Evolutionary conservation across 2,329 filamentous ascomycete genomes (phyloP).

Genomic region (Arthrobotrys sinensis): DNA sequence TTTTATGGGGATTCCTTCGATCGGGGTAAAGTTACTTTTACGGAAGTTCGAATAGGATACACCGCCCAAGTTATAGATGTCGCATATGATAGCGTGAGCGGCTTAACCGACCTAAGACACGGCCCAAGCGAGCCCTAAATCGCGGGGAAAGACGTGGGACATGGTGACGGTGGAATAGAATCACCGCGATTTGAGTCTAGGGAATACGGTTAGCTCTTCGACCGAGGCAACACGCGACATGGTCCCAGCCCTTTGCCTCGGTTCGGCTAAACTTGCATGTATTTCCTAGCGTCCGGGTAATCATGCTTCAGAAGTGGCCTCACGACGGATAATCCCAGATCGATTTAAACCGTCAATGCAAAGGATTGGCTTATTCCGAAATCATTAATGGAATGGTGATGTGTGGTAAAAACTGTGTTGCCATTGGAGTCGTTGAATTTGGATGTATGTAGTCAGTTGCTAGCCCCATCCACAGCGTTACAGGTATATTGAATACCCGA

Average conservation of each 20-base stretch:
- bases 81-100: not conserved
- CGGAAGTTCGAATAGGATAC: conserved; percentile 7
- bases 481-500: too few species aligned
- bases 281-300: not conserved
- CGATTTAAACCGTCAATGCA: too few species aligned
- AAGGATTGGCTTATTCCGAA: too few species aligned
- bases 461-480: too few species aligned
- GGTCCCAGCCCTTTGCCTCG: conserved; percentile 11
- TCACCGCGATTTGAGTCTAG: conserved; percentile 2
- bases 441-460: too few species aligned
- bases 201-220: conserved; percentile 2
- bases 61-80: not conserved
- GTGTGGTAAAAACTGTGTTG: too few species aligned
- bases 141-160: not conserved
- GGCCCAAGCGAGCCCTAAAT: not conserved
- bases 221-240: conserved; percentile 18
- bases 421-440: too few species aligned
- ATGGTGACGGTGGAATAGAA: conserved; percentile 8
- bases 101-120: conserved; percentile 13
- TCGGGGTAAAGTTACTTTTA: not conserved
- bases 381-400: too few species aligned
- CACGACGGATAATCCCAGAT: too few species aligned
- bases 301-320: not conserved
- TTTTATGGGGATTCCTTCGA: not conserved
- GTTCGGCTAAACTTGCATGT: conserved; percentile 17